Base-by-base conservation (phyloP, 2,329 filamentous ascomycete genomes). In the Cytospora piceae region DNA sequence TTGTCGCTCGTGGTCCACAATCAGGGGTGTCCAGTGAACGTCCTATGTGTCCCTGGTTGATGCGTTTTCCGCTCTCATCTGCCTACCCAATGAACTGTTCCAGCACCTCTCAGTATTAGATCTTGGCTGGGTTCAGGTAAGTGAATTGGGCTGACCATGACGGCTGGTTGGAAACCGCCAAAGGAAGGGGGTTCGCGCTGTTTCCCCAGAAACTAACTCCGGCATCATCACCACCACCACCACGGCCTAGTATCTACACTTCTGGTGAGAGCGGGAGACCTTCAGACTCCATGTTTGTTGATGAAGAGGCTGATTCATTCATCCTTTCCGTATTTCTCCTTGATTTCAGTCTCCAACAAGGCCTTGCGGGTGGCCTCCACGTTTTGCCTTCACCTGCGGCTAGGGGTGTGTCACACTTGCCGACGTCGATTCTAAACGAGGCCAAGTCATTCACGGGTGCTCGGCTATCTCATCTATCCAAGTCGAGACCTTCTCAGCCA, bases 381-480 rank as follows among this genome's bases (percentile, higher is more conserved):
- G 20, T 12, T 9, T 9, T 22, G 20, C 42, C 20, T 11, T 46
- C 20, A 46, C 7, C n/a, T 20, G 9, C n/a, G n/a, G 42, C 20
- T 46, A 4, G 3, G 20, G 2, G 20, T 8, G 20, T 15, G 42
- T 46, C 14, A 46, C 6, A n/a, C 39, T 20, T 42, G 8, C 7
- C 42, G 42, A 20, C n/a, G 20, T 46, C 9, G n/a, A 46, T 11
- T 15, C 20, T n/a, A 24, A 20, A 9, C 17, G 14, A 22, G 24
- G 24, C 14, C 42, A 14, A n/a, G 24, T 32, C 7, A 20, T 14
- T 68, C 63, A 69, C 46, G 63, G 54, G 22, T 69, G 55, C 20
- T 66, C 64, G 5, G 68, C 67, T 31, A 89, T 80, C 71, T 90
- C 86, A n/a, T 81, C 79, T 12, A 85, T 76, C 81, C 86, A 85